phyloP scores from a whole-genome alignment of 2,329 filamentous ascomycete genomes.

The Colletotrichum orchidophilum region DNA sequence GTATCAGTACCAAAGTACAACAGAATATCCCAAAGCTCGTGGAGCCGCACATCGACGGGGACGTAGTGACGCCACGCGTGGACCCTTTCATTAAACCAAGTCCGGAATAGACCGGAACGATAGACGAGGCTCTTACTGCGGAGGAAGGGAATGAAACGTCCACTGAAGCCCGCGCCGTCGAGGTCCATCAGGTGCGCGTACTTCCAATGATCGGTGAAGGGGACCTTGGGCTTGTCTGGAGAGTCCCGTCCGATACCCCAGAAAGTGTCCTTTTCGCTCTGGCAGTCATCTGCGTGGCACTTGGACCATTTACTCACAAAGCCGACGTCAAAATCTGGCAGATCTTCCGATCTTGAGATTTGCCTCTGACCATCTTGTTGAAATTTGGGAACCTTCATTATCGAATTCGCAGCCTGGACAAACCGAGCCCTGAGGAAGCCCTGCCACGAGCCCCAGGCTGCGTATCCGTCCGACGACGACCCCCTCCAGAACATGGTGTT shows the following conservation, averaged over 20 bases:
- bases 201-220: constrained; percentile 48
- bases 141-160: constrained; percentile 61
- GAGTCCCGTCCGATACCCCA: constrained; percentile 38
- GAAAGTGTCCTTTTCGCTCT: constrained; percentile 43
- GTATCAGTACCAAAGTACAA: constrained; percentile 34
- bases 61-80: constrained; percentile 72
- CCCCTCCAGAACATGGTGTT: constrained; percentile 65
- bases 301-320: constrained; percentile 50
- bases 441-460: constrained; percentile 62
- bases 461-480: constrained; percentile 59
- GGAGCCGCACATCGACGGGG: constrained; percentile 61
- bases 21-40: constrained; percentile 30
- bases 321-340: constrained; percentile 42
- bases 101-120: constrained; percentile 68
- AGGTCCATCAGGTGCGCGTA: constrained; percentile 68
- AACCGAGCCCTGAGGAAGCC: constrained; percentile 69
- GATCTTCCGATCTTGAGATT: not conserved
- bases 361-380: constrained; percentile 12
- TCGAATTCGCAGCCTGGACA: constrained; percentile 59
- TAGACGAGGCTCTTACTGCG: constrained; percentile 61
- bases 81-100: constrained; percentile 72
- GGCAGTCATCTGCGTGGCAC: constrained; percentile 46
- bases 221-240: constrained; percentile 35
- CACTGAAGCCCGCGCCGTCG: constrained; percentile 63
- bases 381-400: constrained; percentile 15